Evolutionary conservation across 2,329 filamentous ascomycete species (phyloP), one percentile per base, ranked within the genome.

Genomic region (Fusarium foetens): DNA sequence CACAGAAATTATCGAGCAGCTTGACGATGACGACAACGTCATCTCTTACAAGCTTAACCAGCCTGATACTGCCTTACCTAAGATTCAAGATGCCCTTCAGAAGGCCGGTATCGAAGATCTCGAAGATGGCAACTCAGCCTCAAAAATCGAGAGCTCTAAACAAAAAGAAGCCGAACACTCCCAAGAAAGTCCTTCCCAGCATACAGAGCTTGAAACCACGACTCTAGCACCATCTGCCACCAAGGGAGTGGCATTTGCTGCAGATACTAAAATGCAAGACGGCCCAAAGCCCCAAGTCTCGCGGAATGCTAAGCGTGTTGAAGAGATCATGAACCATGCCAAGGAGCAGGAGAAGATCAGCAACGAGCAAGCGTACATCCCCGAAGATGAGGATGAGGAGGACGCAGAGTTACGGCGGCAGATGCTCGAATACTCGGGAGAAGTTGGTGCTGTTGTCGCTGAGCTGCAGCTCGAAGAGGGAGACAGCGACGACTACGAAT

Each of bases 361-460:
- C 33, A 78, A 80, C 45, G 80, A 84, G 36, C 77, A 84, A 35
- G 79, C 83, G 3, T 83, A 94, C 17, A 87, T 93, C 19, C 92
- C 94, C 4, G 87, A 91, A 2, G 88, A 93, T 57, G 96, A 99
- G 76, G 89, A 92, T 1, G 85, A 88, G 17, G 94, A 97, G 72
- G 95, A 98, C 70, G 93, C 94, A 8, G 88, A 88, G 36, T 81
- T 97, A 29, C 91, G 96, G 10, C 89, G 91, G 63, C 91, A 98
- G 77, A 98, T 99, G 95, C 86, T 98, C 12, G 88, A 93, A 70
- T 99, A 98, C 79, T 92, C 97, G 81, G 91, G 92, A 48, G 95
- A 98, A 80, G 91, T 99, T 63, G 94, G 94, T 8, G 90, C 94
- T 41, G 93, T 99, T 6, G 96, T 99, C 21, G 96, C 96, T 21